Evolutionary conservation across 805 yeast genomes (phyloP).

Genomic region (Dipodascus albidus): DNA sequence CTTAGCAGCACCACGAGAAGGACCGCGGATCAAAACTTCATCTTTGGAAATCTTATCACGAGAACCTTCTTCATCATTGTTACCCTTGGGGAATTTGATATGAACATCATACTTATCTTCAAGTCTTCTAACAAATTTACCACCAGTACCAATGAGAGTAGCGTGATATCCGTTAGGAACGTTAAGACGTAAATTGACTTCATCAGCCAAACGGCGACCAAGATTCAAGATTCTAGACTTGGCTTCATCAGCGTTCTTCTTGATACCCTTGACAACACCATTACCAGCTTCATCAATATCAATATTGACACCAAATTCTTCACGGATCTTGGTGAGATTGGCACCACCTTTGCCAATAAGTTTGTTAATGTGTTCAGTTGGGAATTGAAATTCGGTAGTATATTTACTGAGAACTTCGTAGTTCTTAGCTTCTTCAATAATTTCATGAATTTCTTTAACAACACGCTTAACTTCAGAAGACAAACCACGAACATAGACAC

Average conservation of each 20-base stretch:
- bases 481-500: slow-evolving; percentile 60
- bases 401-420: slow-evolving; percentile 35
- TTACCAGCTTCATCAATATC: slow-evolving; percentile 54
- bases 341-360: slow-evolving; percentile 87
- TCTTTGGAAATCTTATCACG: slow-evolving; percentile 24
- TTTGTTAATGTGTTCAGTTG: slow-evolving; percentile 57
- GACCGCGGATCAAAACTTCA: slow-evolving; percentile 72
- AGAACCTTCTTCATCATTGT: slow-evolving; percentile 7
- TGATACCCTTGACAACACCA: slow-evolving; percentile 63
- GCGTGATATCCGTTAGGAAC: slow-evolving; percentile 75
- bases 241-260: slow-evolving; percentile 67
- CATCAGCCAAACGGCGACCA: slow-evolving; percentile 75
- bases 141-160: slow-evolving; percentile 72
- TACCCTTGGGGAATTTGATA: slow-evolving; percentile 53
- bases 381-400: slow-evolving; percentile 43
- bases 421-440: slow-evolving; percentile 45
- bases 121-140: slow-evolving; percentile 70
- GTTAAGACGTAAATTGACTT: slow-evolving; percentile 47
- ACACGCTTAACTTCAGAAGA: slow-evolving; percentile 48
- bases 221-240: slow-evolving; percentile 43
- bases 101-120: slow-evolving; percentile 79
- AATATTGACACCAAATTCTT: slow-evolving; percentile 62
- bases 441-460: slow-evolving; percentile 38
- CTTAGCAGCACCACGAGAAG: slow-evolving; percentile 76
- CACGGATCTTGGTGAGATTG: slow-evolving; percentile 53